These are phyloP conservation scores for Clohesyomyces aquaticus DNA, from an alignment of 495 filamentous ascomycete species.

Conservation along the genomic window DNA sequence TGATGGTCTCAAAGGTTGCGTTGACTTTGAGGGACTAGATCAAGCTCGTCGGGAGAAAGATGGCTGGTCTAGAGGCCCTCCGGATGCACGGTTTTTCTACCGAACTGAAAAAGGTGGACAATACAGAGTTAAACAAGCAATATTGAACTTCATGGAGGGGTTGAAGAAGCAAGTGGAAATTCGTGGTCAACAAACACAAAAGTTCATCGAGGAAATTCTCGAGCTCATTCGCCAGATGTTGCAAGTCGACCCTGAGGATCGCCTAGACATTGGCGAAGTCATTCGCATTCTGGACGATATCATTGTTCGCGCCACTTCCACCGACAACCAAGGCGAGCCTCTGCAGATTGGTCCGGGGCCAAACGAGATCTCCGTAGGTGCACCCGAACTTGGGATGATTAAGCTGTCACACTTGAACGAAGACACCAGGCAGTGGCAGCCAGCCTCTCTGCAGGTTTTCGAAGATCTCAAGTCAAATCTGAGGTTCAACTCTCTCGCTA, in stretches of 20 bases:
- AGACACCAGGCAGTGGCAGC: neutral
- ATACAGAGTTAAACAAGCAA: slow-evolving; percentile 7
- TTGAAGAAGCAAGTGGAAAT: slow-evolving; percentile 3
- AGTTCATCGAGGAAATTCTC: slow-evolving; percentile 11
- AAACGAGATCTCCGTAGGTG: slow-evolving; percentile 8
- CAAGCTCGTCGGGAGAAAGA: slow-evolving; percentile 6
- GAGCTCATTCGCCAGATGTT: slow-evolving; percentile 20
- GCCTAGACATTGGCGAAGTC: slow-evolving; percentile 25
- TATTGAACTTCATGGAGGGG: slow-evolving; percentile 12
- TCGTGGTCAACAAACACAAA: slow-evolving; percentile 1
- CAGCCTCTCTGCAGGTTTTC: slow-evolving; percentile 2
- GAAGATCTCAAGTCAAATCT: no score
- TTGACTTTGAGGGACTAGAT: slow-evolving; percentile 9
- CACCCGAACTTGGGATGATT: slow-evolving; percentile 11
- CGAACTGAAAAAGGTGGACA: neutral
- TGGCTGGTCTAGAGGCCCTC: neutral
- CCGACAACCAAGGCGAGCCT: neutral
- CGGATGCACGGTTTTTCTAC: slow-evolving; percentile 16
- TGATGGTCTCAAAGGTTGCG: slow-evolving; percentile 17
- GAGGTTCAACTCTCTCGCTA: no score
- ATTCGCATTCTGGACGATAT: slow-evolving; percentile 7
- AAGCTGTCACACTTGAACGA: slow-evolving; percentile 13
- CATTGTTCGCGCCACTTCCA: slow-evolving; percentile 12
- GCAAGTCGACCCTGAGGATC: slow-evolving; percentile 1
- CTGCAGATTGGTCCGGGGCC: neutral